Conservation (phyloP, 441 rosid genomes). For the Omphalea diandra region DNA sequence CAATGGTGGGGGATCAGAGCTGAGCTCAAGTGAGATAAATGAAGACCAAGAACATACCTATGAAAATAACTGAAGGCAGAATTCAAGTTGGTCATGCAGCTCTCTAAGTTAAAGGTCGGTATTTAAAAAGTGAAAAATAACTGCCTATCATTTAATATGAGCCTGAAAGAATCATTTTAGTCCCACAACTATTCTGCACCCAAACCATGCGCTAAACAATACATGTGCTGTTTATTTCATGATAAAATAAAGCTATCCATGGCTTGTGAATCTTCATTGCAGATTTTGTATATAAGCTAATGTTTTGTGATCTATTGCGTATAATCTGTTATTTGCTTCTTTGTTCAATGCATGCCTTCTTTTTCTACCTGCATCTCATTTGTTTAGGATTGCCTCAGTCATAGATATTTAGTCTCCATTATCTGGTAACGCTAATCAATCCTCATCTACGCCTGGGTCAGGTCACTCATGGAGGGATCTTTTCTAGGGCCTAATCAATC, state of each 20-base stretch:
- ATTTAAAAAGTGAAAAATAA: neutral
- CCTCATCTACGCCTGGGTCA: too few species aligned
- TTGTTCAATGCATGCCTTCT: neutral
- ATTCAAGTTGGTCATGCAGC: neutral
- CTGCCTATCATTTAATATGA: neutral
- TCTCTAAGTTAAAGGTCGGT: neutral
- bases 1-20: constrained; percentile 37
- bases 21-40: constrained; percentile 48
- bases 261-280: neutral
- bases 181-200: neutral
- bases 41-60: constrained; percentile 44
- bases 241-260: constrained; percentile 14
- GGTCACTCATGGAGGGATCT: too few species aligned
- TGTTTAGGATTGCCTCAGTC: too few species aligned
- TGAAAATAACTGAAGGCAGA: constrained; percentile 31
- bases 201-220: neutral
- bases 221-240: neutral
- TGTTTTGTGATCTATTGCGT: neutral
- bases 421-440: too few species aligned
- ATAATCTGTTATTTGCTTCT: neutral
- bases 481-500: too few species aligned
- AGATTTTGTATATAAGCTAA: neutral
- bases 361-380: too few species aligned
- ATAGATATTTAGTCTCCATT: too few species aligned
- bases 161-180: neutral